A percentile compares a stretch with the other conserved stretches of the same genome.
phyloP scores from a whole-genome alignment of 2,329 filamentous ascomycete genomes.

The Cladosporium oxysporum region DNA sequence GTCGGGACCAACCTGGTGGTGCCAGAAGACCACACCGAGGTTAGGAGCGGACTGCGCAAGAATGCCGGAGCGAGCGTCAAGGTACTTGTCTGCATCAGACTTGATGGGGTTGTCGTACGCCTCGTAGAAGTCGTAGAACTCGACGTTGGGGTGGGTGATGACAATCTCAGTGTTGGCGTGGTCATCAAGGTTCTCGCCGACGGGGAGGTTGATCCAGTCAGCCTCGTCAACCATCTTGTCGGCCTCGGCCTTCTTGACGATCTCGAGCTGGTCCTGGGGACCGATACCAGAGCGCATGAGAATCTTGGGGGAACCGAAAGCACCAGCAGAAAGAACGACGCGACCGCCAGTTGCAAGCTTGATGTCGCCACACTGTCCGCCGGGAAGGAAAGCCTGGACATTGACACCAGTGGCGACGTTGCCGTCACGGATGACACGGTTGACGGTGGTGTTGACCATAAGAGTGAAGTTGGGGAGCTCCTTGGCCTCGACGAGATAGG shows the following conservation, averaged over 20 bases:
- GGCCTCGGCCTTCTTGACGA: slow-evolving; percentile 50
- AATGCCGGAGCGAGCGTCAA: slow-evolving; percentile 57
- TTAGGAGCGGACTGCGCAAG: slow-evolving; percentile 66
- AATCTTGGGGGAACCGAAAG: slow-evolving; percentile 70
- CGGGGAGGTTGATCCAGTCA: slow-evolving; percentile 55
- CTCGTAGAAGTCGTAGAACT: slow-evolving; percentile 66
- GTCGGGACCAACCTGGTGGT: slow-evolving; percentile 58
- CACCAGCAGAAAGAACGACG: slow-evolving; percentile 67
- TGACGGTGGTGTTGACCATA: slow-evolving; percentile 66
- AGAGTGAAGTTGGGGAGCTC: slow-evolving; percentile 66
- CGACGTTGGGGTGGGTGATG: slow-evolving; percentile 53
- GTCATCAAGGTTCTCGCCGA: slow-evolving; percentile 54
- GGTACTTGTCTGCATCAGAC: slow-evolving; percentile 44
- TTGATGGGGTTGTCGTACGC: slow-evolving; percentile 54
- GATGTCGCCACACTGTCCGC: slow-evolving; percentile 61
- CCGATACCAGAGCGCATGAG: slow-evolving; percentile 71
- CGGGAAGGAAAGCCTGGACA: slow-evolving; percentile 56
- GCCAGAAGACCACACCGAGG: slow-evolving; percentile 64
- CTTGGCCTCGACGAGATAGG: slow-evolving; percentile 66
- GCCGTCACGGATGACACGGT: slow-evolving; percentile 64
- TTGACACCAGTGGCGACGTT: slow-evolving; percentile 68
- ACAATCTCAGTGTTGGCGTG: slow-evolving; percentile 60
- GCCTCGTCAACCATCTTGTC: slow-evolving; percentile 45
- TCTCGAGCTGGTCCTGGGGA: slow-evolving; percentile 51
- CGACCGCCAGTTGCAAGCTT: slow-evolving; percentile 62